phyloP scores from a whole-genome alignment of 1,284 basidiomycete genomes.

The Ceratorhiza oryzae-sativae region DNA sequence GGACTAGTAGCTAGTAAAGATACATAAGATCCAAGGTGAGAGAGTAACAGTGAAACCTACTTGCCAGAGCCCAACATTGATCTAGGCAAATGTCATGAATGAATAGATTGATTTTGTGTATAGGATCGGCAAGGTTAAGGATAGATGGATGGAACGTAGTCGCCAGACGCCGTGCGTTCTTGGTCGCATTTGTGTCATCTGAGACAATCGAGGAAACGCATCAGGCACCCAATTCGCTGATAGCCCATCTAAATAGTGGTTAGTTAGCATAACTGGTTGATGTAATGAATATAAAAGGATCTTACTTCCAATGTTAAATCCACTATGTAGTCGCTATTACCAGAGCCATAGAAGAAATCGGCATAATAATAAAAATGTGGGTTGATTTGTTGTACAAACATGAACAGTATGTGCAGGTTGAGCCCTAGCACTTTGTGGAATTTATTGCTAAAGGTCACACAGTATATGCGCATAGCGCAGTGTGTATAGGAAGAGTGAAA shows the following conservation, averaged over 20 bases:
- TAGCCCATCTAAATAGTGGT: slow-evolving; percentile 40
- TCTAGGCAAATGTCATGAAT: slow-evolving; percentile 47
- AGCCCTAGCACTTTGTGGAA: too few relatives aligned
- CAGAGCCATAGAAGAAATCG: slow-evolving; percentile 44
- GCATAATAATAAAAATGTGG: slow-evolving; percentile 48
- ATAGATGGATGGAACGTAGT: slow-evolving; percentile 42
- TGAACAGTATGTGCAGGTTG: slow-evolving; percentile 49
- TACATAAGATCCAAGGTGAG: slow-evolving; percentile 1
- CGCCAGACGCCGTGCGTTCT: slow-evolving; percentile 40
- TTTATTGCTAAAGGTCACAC: too few relatives aligned
- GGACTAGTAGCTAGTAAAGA: slow-evolving; percentile 42
- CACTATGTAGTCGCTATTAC: slow-evolving; percentile 39
- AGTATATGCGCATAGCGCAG: too few relatives aligned
- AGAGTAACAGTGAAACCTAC: background rate
- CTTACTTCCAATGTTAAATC: slow-evolving; percentile 32
- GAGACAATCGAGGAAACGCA: slow-evolving; percentile 42
- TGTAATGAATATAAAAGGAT: slow-evolving; percentile 44
- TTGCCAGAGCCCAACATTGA: slow-evolving; percentile 42
- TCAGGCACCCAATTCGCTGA: slow-evolving; percentile 43
- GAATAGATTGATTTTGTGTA: slow-evolving; percentile 46
- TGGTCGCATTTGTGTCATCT: slow-evolving; percentile 47
- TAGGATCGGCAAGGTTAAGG: slow-evolving; percentile 46
- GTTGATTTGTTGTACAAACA: slow-evolving; percentile 46
- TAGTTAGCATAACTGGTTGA: background rate
- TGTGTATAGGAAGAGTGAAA: too few relatives aligned